These are phyloP conservation scores for Barnettozyma vustinii DNA, from an alignment of 805 yeast genomes.

Conservation along the genomic window DNA sequence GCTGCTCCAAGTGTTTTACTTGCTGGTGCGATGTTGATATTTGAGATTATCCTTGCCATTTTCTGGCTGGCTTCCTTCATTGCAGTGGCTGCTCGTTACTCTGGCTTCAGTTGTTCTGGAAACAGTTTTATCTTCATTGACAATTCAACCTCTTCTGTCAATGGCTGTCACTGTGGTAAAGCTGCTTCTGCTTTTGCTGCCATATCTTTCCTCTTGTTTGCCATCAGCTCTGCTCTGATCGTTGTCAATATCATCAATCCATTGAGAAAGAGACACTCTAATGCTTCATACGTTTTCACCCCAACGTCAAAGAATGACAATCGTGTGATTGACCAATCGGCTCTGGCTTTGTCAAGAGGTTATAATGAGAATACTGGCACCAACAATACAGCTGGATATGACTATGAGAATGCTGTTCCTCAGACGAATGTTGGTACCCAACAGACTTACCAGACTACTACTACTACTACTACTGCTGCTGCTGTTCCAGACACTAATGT, in stretches of 20 bases:
- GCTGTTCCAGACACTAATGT: background rate
- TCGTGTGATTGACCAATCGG: constrained; percentile 1
- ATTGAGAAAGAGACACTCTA: constrained; percentile 2
- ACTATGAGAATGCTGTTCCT: background rate
- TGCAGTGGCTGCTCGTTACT: constrained; percentile 28
- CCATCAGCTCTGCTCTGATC: constrained; percentile 22
- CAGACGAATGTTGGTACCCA: background rate
- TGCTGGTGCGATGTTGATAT: constrained; percentile 24
- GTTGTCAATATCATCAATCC: constrained; percentile 26
- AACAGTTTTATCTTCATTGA: constrained; percentile 4
- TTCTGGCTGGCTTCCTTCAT: constrained; percentile 32
- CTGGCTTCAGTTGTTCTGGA: constrained; percentile 25
- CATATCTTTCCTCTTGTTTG: constrained; percentile 24
- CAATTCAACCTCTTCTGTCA: constrained; percentile 10
- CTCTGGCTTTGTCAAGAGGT: background rate
- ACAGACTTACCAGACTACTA: background rate
- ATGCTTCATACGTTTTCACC: constrained; percentile 6
- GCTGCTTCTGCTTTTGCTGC: constrained; percentile 31
- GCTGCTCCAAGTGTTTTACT: constrained; percentile 18
- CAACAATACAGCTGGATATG: constrained; percentile 1
- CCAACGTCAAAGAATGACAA: background rate
- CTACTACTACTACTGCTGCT: too few relatives aligned
- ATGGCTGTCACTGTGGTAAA: constrained; percentile 27
- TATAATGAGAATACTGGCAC: constrained; percentile 1
- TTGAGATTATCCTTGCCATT: constrained; percentile 25